phyloP scores from a whole-genome alignment of 2,329 filamentous ascomycete species.

The Ophiostoma sp. region DNA sequence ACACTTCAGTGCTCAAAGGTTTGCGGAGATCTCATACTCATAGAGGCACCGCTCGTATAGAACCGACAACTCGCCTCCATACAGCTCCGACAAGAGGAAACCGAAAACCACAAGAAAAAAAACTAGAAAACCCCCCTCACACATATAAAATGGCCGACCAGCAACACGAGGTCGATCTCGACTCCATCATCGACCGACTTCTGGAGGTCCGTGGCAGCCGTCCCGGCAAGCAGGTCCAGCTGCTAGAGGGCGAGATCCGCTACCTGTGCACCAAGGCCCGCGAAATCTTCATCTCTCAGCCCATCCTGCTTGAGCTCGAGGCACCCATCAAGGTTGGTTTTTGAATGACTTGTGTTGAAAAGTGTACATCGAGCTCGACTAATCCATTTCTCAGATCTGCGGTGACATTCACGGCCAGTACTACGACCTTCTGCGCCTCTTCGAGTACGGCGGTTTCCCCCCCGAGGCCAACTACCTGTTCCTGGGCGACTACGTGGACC shows the following conservation, averaged over 20 bases:
- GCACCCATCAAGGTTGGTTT: constrained; percentile 93
- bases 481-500: constrained; percentile 91
- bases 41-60: constrained; percentile 20
- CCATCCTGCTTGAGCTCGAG: constrained; percentile 93
- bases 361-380: background rate
- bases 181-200: constrained; percentile 98
- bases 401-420: constrained; percentile 99
- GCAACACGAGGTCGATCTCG: constrained; percentile 88
- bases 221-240: constrained; percentile 96
- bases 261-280: constrained; percentile 97
- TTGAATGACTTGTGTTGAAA: constrained; percentile 13
- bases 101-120: constrained; percentile 15
- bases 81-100: constrained; percentile 1
- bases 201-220: constrained; percentile 96
- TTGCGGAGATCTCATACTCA: constrained; percentile 26
- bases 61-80: constrained; percentile 13
- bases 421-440: constrained; percentile 92
- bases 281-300: constrained; percentile 99
- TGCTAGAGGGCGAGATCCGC: constrained; percentile 92
- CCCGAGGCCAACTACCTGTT: constrained; percentile 99
- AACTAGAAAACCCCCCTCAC: constrained; percentile 12
- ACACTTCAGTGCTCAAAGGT: constrained; percentile 25
- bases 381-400: constrained; percentile 67
- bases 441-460: constrained; percentile 97
- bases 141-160: constrained; percentile 54